phyloP scores from a whole-genome alignment of 176 grass and related monocot species.

The Rhipidocladum racemiflorum region DNA sequence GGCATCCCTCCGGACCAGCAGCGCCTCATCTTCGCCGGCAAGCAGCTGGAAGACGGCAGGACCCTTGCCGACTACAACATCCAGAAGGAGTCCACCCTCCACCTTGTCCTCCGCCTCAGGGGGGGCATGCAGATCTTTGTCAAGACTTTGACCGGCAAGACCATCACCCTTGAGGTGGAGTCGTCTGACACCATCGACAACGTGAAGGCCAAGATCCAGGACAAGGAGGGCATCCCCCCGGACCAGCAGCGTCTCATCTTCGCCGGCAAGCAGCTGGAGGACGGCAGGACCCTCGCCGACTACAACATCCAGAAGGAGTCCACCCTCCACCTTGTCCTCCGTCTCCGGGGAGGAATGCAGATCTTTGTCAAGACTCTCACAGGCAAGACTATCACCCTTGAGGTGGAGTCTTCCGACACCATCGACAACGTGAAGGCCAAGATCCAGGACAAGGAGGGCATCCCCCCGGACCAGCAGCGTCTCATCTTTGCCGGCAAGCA shows the following conservation, averaged over 20 bases:
- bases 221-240: slow-evolving; percentile 59
- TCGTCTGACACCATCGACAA: slow-evolving; percentile 57
- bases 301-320: slow-evolving; percentile 46
- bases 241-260: slow-evolving; percentile 64
- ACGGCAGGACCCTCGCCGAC: slow-evolving; percentile 30
- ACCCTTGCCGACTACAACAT: slow-evolving; percentile 74
- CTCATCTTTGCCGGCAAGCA: slow-evolving; percentile 61
- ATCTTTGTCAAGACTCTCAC: slow-evolving; percentile 28
- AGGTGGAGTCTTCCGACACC: slow-evolving; percentile 50
- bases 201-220: slow-evolving; percentile 63
- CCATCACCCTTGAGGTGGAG: slow-evolving; percentile 61
- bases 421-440: slow-evolving; percentile 65
- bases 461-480: slow-evolving; percentile 59
- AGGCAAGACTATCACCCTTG: slow-evolving; percentile 48
- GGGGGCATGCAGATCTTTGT: slow-evolving; percentile 66
- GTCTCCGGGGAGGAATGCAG: not conserved
- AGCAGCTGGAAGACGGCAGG: slow-evolving; percentile 61
- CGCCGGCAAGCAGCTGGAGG: slow-evolving; percentile 47
- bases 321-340: not conserved
- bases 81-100: slow-evolving; percentile 61
- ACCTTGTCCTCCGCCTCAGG: slow-evolving; percentile 38
- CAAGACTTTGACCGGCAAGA: slow-evolving; percentile 51
- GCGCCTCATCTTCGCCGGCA: slow-evolving; percentile 51
- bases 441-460: slow-evolving; percentile 82
- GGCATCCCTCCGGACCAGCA: slow-evolving; percentile 77